Percentiles rank a stretch among this genome's conserved stretches.
These are phyloP conservation scores for Cryoendolithus antarcticus DNA, from an alignment of 2,329 filamentous ascomycete species.

Conservation along the genomic window DNA sequence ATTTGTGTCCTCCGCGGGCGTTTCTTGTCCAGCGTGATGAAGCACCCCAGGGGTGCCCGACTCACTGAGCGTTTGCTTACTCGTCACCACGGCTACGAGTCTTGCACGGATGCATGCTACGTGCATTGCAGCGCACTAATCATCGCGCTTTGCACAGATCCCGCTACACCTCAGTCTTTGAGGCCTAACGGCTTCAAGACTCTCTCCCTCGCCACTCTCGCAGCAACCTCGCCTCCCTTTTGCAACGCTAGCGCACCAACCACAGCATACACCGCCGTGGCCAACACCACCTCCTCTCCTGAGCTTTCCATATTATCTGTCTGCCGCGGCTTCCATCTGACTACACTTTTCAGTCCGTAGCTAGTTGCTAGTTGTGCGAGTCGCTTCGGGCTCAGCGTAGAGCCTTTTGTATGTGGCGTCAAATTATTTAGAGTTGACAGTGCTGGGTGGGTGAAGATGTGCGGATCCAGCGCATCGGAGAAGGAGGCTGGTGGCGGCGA, in stretches of 20 bases:
- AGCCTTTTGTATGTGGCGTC: conserved; percentile 44
- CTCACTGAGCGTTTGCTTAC: too few species aligned
- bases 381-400: conserved; percentile 52
- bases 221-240: conserved; percentile 67
- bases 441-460: conserved; percentile 52
- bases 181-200: conserved; percentile 46
- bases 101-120: too few species aligned
- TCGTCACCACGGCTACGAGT: too few species aligned
- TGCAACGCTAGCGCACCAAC: conserved; percentile 84
- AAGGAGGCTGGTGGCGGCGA: conserved; percentile 18
- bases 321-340: conserved; percentile 80
- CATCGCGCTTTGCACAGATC: too few species aligned
- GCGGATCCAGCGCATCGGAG: neutral
- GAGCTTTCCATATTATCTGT: conserved; percentile 58
- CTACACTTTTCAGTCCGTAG: conserved; percentile 59
- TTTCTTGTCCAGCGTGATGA: too few species aligned
- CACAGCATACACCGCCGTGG: conserved; percentile 70
- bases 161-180: neutral
- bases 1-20: too few species aligned
- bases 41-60: too few species aligned
- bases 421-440: conserved; percentile 66
- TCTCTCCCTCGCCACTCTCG: conserved; percentile 60
- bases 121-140: too few species aligned
- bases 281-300: conserved; percentile 61
- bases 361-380: conserved; percentile 55